phyloP scores from a whole-genome alignment of 2,329 filamentous ascomycete genomes.

The Pseudogymnoascus sp. region DNA sequence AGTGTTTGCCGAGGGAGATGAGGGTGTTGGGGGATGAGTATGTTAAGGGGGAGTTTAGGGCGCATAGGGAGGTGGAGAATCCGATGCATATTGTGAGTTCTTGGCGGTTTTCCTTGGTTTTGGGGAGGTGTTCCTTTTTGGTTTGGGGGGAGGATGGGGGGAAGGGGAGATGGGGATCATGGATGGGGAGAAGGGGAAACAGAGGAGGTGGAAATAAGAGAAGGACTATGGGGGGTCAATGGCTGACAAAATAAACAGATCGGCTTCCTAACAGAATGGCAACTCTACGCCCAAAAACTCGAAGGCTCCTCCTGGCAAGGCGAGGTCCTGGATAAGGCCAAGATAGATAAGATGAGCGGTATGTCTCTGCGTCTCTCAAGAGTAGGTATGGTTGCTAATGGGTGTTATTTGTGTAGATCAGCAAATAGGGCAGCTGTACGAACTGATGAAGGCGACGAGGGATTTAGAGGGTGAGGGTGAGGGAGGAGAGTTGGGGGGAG shows the following conservation, averaged over 20 bases:
- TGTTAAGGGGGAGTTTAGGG: conserved; percentile 84
- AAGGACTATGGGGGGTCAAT: neutral
- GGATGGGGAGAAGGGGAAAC: neutral
- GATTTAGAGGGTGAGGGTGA: neutral
- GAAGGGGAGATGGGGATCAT: neutral
- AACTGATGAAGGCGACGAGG: conserved; percentile 71
- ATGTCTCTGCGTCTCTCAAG: too few relatives aligned
- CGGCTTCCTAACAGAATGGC: conserved; percentile 94
- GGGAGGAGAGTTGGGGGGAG: neutral
- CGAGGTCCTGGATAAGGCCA: conserved; percentile 72
- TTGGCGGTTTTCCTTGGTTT: too few relatives aligned
- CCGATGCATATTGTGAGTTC: conserved; percentile 55
- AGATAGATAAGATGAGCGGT: conserved; percentile 94
- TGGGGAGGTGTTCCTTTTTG: too few relatives aligned
- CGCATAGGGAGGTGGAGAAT: conserved; percentile 77
- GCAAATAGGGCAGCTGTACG: conserved; percentile 87
- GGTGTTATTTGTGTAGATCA: conserved; percentile 53
- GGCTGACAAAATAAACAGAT: conserved; percentile 48
- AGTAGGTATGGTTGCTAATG: conserved; percentile 52
- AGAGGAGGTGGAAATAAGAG: neutral
- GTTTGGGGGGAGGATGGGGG: too few relatives aligned
- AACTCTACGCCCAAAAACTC: conserved; percentile 84
- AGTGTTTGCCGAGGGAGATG: conserved; percentile 64
- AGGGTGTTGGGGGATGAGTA: conserved; percentile 85
- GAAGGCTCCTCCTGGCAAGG: conserved; percentile 82